phyloP scores from a whole-genome alignment of 176 grass and related monocot species.

The Oryza glaberrima region DNA sequence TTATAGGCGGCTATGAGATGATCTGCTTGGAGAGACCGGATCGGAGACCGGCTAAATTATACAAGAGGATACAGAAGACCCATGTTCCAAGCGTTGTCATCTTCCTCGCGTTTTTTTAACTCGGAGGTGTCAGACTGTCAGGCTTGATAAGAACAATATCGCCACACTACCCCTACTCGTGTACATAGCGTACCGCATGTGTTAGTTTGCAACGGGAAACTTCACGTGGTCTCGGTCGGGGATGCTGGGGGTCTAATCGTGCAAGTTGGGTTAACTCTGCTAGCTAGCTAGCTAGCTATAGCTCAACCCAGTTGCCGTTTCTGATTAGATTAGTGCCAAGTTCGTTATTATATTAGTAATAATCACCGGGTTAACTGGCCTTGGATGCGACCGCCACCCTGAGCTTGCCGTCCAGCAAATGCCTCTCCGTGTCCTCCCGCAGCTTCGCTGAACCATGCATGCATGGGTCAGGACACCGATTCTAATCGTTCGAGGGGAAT shows the following conservation, averaged over 20 bases:
- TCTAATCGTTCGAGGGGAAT: too few relatives aligned
- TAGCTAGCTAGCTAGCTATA: not conserved
- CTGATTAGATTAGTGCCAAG: not conserved
- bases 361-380: not conserved
- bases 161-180: not conserved
- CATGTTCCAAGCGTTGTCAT: conserved; percentile 1
- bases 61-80: not conserved
- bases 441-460: not conserved
- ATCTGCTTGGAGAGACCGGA: not conserved
- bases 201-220: not conserved
- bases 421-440: not conserved
- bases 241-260: not conserved
- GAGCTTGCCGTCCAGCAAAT: not conserved
- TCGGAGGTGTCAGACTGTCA: not conserved
- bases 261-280: not conserved
- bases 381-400: not conserved
- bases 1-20: not conserved
- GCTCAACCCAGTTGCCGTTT: not conserved
- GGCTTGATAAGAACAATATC: not conserved
- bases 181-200: not conserved
- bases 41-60: not conserved
- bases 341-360: not conserved
- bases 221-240: not conserved
- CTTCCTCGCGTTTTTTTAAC: not conserved
- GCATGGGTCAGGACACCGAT: not conserved